Evolutionary conservation across 2,329 filamentous ascomycete species (phyloP), one percentile per base, ranked within the genome.

Genomic region (Microcera coccophila): DNA sequence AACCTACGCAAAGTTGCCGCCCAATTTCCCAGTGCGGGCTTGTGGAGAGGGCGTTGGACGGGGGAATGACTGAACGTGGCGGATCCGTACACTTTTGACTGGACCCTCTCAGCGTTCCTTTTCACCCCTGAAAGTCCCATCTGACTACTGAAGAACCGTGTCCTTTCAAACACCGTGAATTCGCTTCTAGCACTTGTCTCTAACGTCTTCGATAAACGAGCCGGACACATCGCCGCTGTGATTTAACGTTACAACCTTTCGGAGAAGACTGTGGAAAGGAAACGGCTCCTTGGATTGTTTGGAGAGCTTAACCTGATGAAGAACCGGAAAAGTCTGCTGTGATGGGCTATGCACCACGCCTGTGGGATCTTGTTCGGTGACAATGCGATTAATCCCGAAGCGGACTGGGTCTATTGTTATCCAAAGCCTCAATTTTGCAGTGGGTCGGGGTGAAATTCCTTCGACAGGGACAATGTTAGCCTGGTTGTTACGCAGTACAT

Each of bases 391-490:
- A 10, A 32, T 32, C 15, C 15, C 15, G 17, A 9, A 44, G 18
- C 42, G 37, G 16, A 38, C 42, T n/a, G 33, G 38, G 11, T 22
- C 40, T 15, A 15, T 20, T 12, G 16, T 24, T 7, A 18, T 59
- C 41, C 65, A 66, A 18, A 64, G 75, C 1, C 78, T 77, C 48
- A 64, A 70, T 33, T 74, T 76, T 44, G 67, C 72, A 17, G 64
- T 81, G 40, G 77, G 75, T 20, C 71, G 77, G 54, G 78, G 78
- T 43, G 74, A 68, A 24, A 75, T 82, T 48, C 82, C 87, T 66
- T 85, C 86, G 72, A 76, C 78, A 31, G 85, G 85, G 36, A 83
- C 87, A 4, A 78, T 90, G 42, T 82, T 81, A 26, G 81, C 85
- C 2, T 90, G 85, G 84, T 78, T 76, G 70, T 89, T 35, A 87